Evolutionary conservation across 1,284 basidiomycete species (phyloP).

Genomic region (Microbotryum silenes-acaulis): DNA sequence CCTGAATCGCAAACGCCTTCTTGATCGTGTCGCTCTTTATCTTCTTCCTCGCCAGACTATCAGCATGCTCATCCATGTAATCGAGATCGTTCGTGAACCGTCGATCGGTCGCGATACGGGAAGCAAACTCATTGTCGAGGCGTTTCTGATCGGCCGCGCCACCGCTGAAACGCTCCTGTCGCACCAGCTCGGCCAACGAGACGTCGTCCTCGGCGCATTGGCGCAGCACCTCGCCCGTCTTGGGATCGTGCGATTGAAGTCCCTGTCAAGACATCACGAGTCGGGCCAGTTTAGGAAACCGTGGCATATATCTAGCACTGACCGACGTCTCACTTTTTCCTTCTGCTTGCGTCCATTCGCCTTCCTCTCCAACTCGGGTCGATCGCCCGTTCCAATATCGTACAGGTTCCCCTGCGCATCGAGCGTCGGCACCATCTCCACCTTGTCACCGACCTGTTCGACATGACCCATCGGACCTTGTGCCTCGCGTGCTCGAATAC

Average conservation of each 20-base stretch:
- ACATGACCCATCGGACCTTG: constrained; percentile 7
- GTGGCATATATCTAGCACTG: background rate
- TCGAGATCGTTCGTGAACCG: constrained; percentile 83
- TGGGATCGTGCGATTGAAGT: constrained; percentile 78
- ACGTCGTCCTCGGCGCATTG: constrained; percentile 86
- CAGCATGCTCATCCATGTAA: constrained; percentile 94
- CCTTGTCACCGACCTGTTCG: constrained; percentile 33
- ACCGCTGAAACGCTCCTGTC: constrained; percentile 83
- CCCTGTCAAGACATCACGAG: background rate
- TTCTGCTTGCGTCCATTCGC: constrained; percentile 54
- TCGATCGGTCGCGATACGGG: constrained; percentile 75
- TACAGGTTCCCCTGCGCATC: constrained; percentile 81
- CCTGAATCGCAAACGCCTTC: constrained; percentile 90
- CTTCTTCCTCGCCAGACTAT: constrained; percentile 80
- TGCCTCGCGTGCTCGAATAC: constrained; percentile 11
- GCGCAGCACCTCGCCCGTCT: constrained; percentile 70
- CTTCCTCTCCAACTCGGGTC: constrained; percentile 44
- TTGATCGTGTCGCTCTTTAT: constrained; percentile 95
- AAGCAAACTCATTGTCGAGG: constrained; percentile 80
- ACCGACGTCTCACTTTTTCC: constrained; percentile 53
- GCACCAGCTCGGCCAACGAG: constrained; percentile 81
- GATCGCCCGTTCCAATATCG: constrained; percentile 66
- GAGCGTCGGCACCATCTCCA: constrained; percentile 82
- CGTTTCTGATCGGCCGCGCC: constrained; percentile 85
- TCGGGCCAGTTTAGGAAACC: no score